Base-by-base conservation (phyloP, 2,329 filamentous ascomycete genomes). In the Phoma sp. region DNA sequence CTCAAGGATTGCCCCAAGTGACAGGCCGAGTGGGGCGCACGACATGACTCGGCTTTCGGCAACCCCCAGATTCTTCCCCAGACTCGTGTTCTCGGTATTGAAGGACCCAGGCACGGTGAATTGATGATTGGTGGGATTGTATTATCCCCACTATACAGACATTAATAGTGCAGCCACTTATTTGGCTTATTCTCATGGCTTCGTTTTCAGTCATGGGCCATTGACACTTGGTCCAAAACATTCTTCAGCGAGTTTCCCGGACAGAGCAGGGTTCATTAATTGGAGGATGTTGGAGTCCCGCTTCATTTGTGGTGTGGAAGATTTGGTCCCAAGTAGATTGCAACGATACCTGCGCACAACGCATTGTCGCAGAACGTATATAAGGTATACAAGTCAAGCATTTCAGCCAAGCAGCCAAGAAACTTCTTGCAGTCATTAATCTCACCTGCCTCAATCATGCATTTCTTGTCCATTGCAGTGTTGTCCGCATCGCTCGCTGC, bases 401-500 rank as follows among this genome's bases (percentile, higher is more conserved):
- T 52, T 43, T 14, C n/a, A 23, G 53, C 53, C 56, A 57, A 59
- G 57, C 54, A 57, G 42, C 52, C 48, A 59, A 61, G 56, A 52
- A 34, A 25, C 14, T 33, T 26, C 37, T 25, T 42, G 12, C 21
- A 2, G 46, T 23, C 36, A 45, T 39, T 5, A 51, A 59, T 42
- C 53, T 32, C 53, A 12, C 20, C 17, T 14, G 47, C 18, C 7
- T n/a, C 48, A 54, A 28, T 15, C n/a, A 64, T 62, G 60, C 54
- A 61, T 54, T 40, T 52, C 59, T 48, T 54, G 21, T 50, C 53
- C 46, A 46, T 60, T 48, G 26, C 56, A 56, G 51, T 56, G 43
- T 54, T 61, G 36, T 34, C 61, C 18, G 36, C 55, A 38, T 53
- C 64, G 46, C 57, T 68, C 47, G 63, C 56, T 30, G 62, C 57